Evolutionary conservation across 1,284 basidiomycete genomes (phyloP), one percentile per base, ranked within the genome.

Genomic region (Apiotrichum porosum): DNA sequence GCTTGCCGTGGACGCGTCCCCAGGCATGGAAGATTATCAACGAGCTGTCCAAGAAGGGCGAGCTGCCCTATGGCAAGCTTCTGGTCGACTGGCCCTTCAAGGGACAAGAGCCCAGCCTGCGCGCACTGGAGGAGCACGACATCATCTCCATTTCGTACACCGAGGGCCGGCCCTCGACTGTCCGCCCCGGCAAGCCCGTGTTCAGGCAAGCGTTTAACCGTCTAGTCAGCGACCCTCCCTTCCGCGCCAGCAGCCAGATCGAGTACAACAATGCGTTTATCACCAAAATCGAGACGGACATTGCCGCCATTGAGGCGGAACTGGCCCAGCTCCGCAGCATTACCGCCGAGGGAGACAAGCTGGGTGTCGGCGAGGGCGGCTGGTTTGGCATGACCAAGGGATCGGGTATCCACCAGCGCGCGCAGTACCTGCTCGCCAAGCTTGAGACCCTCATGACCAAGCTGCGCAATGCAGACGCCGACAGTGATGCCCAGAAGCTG

Each of bases 71-170:
- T 69, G 83, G 90, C 51, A 83, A 90, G 33, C 76, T 89, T 9
- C 75, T 98, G 45, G 73, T 86, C 49, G 84, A 88, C 44, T 86
- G 85, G 66, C 89, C 88, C 1, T 97, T 95, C 82, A 95, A 92
- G 69, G 88, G 86, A 17, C 84, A 92, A 61, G 92, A 97, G 65
- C 75, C 76, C 13, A 79, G 88, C 5, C 68, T 98, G 53, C 81
- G 89, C 56, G 81, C 80, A 22, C 83, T 98, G 81, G 94, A 97
- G 66, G 85, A 88, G 58, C 84, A 86, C 6, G 93, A 97, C 59
- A 71, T 97, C 43, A 88, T 97, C 54, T 78, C 83, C 1, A 85
- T 98, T 39, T 78, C 78, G 9, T 88, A 86, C 14, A 68, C 79
- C 33, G 83, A 92, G 51, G 89, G 88, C 22, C 83, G 90, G n/a